These are phyloP conservation scores for Candida sojae DNA, from an alignment of 1,139 yeast genomes.

Conservation along the genomic window DNA sequence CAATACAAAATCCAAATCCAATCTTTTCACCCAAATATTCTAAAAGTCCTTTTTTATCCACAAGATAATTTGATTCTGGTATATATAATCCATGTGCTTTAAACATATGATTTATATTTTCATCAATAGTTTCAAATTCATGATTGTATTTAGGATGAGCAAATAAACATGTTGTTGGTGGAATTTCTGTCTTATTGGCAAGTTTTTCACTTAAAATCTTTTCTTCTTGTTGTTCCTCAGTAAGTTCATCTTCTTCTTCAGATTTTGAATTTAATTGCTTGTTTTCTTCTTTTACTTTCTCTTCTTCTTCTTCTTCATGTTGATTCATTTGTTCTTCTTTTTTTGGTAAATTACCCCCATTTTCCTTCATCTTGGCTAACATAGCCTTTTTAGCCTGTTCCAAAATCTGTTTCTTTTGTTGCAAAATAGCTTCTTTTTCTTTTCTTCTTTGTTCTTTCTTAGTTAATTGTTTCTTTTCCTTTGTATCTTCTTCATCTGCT, in stretches of 20 bases:
- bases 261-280: slow-evolving; percentile 5
- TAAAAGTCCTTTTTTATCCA: slow-evolving; percentile 70
- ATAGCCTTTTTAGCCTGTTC: slow-evolving; percentile 63
- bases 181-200: slow-evolving; percentile 65
- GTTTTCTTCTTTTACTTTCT: slow-evolving; percentile 11
- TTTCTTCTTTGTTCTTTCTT: slow-evolving; percentile 66
- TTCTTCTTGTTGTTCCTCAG: slow-evolving; percentile 51
- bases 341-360: slow-evolving; percentile 19
- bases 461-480: slow-evolving; percentile 38
- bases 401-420: slow-evolving; percentile 60
- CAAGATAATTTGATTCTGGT: slow-evolving; percentile 76
- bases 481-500: slow-evolving; percentile 23
- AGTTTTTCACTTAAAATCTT: slow-evolving; percentile 56
- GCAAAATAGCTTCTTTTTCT: slow-evolving; percentile 64
- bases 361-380: slow-evolving; percentile 32
- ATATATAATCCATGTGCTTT: slow-evolving; percentile 78
- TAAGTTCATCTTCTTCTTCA: slow-evolving; percentile 21
- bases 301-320: slow-evolving; percentile 10
- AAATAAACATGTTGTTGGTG: slow-evolving; percentile 75
- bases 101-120: slow-evolving; percentile 76
- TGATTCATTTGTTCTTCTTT: slow-evolving; percentile 10
- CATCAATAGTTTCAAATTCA: slow-evolving; percentile 48
- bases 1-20: slow-evolving; percentile 82
- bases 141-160: slow-evolving; percentile 55
- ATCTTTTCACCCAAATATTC: slow-evolving; percentile 78